Evolutionary conservation across 2,329 filamentous ascomycete species (phyloP).

Genomic region (Fusarium falciforme): DNA sequence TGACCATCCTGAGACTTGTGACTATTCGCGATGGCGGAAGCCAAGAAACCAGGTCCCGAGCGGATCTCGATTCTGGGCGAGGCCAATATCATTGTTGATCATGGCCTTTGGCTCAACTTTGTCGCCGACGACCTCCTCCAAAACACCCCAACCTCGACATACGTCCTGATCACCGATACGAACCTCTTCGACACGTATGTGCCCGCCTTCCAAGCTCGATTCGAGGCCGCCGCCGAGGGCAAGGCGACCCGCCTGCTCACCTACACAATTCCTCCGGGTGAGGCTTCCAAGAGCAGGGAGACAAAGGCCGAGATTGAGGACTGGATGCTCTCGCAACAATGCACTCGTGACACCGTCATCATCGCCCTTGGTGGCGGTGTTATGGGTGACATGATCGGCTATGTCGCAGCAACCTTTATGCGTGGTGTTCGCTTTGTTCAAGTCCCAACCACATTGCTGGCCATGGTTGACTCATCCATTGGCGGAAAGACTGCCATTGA

Average conservation of each 20-base stretch:
- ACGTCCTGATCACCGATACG: conserved; percentile 96
- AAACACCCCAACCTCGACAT: conserved; percentile 86
- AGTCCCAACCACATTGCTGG: conserved; percentile 91
- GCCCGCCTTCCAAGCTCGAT: conserved; percentile 71
- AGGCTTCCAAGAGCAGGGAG: conserved; percentile 91
- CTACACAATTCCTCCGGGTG: conserved; percentile 89
- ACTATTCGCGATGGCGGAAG: conserved; percentile 41
- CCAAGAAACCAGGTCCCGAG: conserved; percentile 55
- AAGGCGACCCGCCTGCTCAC: conserved; percentile 76
- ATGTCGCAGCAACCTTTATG: conserved; percentile 98
- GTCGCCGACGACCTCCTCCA: conserved; percentile 83
- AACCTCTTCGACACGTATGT: conserved; percentile 87
- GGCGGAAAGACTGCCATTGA: conserved; percentile 99
- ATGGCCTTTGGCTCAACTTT: conserved; percentile 87
- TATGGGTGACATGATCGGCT: conserved; percentile 98
- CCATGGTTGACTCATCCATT: conserved; percentile 99
- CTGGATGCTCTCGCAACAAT: conserved; percentile 93
- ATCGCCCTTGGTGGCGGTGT: conserved; percentile 96
- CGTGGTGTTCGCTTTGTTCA: conserved; percentile 95
- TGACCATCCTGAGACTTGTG: conserved; percentile 9
- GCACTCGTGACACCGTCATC: conserved; percentile 93
- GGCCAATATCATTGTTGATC: conserved; percentile 91
- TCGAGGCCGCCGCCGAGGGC: conserved; percentile 44
- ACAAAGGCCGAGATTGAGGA: conserved; percentile 97
- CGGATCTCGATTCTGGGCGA: conserved; percentile 86